A percentile compares a stretch with the other conserved stretches of the same genome.
Conservation (phyloP, 208 protist species). For the Trypanosomatidae sp. region DNA sequence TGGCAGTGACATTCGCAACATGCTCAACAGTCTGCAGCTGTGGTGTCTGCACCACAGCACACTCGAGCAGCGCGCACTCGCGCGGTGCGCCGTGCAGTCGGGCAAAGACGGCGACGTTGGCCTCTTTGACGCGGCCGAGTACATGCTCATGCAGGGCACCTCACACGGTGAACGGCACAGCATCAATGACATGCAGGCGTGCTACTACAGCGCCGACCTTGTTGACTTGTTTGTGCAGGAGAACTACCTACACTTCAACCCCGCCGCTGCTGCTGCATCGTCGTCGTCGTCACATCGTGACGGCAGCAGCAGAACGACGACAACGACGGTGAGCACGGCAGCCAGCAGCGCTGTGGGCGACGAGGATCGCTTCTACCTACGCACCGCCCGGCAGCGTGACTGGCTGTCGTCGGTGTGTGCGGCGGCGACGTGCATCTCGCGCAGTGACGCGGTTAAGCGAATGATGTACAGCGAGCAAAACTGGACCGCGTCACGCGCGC, state of each 20-base stretch:
- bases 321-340: too few species aligned
- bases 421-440: constrained; percentile 53
- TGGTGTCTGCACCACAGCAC: constrained; percentile 47
- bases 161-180: constrained; percentile 35
- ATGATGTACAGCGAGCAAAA: constrained; percentile 86
- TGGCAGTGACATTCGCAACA: constrained; percentile 93
- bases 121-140: constrained; percentile 86
- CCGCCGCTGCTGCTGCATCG: constrained; percentile 10
- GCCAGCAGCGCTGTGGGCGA: too few species aligned
- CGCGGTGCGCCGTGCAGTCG: constrained; percentile 47
- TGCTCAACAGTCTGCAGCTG: constrained; percentile 95
- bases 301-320: too few species aligned
- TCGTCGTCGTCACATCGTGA: too few species aligned
- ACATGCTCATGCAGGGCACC: constrained; percentile 71
- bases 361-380: too few species aligned
- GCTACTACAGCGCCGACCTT: constrained; percentile 89
- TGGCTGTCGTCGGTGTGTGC: constrained; percentile 22
- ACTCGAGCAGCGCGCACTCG: constrained; percentile 50
- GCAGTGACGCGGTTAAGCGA: constrained; percentile 48
- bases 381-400: constrained; percentile 5
- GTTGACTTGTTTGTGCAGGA: constrained; percentile 93
- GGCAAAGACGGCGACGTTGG: constrained; percentile 86
- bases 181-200: constrained; percentile 60
- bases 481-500: constrained; percentile 67
- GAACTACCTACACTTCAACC: constrained; percentile 90